phyloP scores from a whole-genome alignment of 441 rosid species.

The Daphne laureola region DNA sequence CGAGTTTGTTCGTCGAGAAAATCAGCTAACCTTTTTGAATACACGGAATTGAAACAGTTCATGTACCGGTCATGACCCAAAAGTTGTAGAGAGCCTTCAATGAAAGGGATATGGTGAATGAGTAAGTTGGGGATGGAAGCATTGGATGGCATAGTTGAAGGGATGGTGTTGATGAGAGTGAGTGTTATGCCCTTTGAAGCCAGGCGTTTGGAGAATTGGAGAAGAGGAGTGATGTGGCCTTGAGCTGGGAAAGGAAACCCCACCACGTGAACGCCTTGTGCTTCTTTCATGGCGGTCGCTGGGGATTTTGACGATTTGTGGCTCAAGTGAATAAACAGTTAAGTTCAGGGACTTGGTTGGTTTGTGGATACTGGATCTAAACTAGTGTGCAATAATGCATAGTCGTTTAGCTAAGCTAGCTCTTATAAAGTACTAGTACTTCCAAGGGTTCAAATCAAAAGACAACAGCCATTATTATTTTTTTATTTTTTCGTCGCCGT shows the following conservation, averaged over 20 bases:
- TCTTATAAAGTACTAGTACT: too few species aligned
- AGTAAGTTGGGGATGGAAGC: constrained; percentile 25
- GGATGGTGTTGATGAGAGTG: constrained; percentile 28
- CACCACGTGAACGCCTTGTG: constrained; percentile 20
- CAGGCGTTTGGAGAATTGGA: constrained; percentile 37
- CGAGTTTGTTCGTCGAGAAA: constrained; percentile 6
- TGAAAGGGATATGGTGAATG: constrained; percentile 13
- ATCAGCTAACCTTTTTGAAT: neutral
- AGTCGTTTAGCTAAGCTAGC: too few species aligned
- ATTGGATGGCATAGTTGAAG: constrained; percentile 19
- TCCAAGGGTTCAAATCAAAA: too few species aligned
- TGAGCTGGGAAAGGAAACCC: constrained; percentile 31
- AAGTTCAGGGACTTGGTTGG: too few species aligned
- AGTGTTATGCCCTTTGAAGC: constrained; percentile 24
- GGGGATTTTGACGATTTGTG: too few species aligned
- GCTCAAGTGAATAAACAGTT: too few species aligned
- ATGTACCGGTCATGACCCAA: neutral
- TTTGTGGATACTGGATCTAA: too few species aligned
- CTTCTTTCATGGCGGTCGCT: too few species aligned
- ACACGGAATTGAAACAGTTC: neutral
- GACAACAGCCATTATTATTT: too few species aligned
- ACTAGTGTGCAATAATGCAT: too few species aligned
- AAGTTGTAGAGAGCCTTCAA: constrained; percentile 17
- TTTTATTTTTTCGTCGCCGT: too few species aligned
- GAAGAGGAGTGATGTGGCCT: constrained; percentile 46